Evolutionary conservation across 345 rosid genomes (phyloP).

Genomic region (Xanthoceras sorbifolium): DNA sequence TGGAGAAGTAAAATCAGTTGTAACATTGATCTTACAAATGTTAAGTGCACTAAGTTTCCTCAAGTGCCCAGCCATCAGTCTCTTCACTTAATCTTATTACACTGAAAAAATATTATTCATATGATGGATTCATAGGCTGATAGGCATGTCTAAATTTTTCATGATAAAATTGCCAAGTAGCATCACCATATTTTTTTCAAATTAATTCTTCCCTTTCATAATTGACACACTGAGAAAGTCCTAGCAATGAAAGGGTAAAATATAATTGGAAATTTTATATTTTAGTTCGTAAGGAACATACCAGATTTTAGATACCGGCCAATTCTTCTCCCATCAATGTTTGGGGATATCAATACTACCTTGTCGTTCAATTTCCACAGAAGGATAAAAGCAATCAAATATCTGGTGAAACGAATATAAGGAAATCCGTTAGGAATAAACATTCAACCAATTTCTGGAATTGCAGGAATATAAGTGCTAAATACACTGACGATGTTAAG

Average conservation of each 20-base stretch:
- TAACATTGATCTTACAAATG: not conserved
- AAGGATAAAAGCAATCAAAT: conserved; percentile 80
- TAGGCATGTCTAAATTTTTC: not conserved
- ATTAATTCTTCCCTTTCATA: not conserved
- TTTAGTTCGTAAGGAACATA: conserved; percentile 24
- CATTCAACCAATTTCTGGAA: not conserved
- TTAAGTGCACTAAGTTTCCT: not conserved
- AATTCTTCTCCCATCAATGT: conserved; percentile 58
- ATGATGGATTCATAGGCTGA: not conserved
- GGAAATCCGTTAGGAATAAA: conserved; percentile 16
- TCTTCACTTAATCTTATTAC: not conserved
- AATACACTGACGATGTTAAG: conserved; percentile 25
- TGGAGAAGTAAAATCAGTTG: not conserved
- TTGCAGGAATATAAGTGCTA: conserved; percentile 14
- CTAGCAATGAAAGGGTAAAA: not conserved
- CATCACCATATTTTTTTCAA: not conserved
- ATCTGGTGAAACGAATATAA: conserved; percentile 43
- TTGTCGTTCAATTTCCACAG: conserved; percentile 77
- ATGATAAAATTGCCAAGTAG: not conserved
- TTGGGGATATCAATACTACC: conserved; percentile 69
- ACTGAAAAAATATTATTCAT: not conserved
- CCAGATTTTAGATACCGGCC: conserved; percentile 78
- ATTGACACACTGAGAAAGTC: not conserved
- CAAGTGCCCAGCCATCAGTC: conserved; percentile 1
- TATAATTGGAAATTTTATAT: not conserved